These are phyloP conservation scores for Arthrobotrys megalospora DNA, from an alignment of 2,329 filamentous ascomycete genomes.

Conservation along the genomic window DNA sequence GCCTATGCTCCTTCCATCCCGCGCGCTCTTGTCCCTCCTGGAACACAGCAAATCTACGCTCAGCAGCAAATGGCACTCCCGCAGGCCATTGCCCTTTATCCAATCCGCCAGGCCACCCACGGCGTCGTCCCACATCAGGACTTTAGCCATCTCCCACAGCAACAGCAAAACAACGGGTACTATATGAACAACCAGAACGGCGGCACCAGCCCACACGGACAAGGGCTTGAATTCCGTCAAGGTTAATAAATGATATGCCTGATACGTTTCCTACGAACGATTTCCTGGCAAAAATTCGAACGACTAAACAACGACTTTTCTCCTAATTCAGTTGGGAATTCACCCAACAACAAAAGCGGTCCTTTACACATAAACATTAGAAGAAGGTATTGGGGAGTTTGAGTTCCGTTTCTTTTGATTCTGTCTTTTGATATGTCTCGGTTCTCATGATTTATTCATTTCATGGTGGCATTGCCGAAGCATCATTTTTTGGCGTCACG, in stretches of 20 bases:
- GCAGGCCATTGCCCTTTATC: constrained; percentile 51
- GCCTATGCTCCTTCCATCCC: constrained; percentile 56
- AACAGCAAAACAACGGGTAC: constrained; percentile 59
- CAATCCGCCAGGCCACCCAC: constrained; percentile 53
- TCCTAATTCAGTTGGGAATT: constrained; percentile 29
- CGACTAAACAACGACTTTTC: constrained; percentile 39
- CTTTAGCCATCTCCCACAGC: constrained; percentile 60
- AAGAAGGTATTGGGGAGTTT: constrained; percentile 61
- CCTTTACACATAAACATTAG: constrained; percentile 60
- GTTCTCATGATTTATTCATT: constrained; percentile 44
- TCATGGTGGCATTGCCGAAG: constrained; percentile 52
- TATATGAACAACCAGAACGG: constrained; percentile 58
- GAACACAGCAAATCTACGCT: constrained; percentile 57
- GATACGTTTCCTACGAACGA: constrained; percentile 8
- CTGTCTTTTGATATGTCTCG: constrained; percentile 37
- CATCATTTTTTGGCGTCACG: constrained; percentile 53
- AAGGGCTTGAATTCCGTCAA: constrained; percentile 55
- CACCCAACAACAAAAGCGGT: constrained; percentile 55
- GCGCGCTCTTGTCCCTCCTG: constrained; percentile 54
- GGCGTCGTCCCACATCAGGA: constrained; percentile 58
- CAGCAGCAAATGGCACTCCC: constrained; percentile 58
- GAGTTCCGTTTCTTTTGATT: constrained; percentile 38
- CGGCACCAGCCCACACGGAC: constrained; percentile 47
- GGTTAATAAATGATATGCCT: constrained; percentile 17
- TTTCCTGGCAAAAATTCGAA: constrained; percentile 7